Conservation (phyloP, 2,329 filamentous ascomycete species). For the Scedosporium minutisporum region DNA sequence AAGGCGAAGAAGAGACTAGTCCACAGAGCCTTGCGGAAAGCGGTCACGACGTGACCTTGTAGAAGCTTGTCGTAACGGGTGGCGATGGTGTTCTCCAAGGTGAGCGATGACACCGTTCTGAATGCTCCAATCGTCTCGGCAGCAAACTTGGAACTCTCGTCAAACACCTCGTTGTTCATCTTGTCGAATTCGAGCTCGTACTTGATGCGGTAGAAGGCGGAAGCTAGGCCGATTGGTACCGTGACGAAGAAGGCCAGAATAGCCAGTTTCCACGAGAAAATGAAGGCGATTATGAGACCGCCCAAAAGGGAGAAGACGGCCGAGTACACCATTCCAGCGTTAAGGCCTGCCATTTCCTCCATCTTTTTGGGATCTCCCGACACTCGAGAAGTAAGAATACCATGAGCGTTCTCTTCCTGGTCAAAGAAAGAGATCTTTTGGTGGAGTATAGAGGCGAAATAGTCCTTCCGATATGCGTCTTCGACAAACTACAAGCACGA, state of each 20-base stretch:
- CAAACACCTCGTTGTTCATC: constrained; percentile 59
- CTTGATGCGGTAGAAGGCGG: constrained; percentile 41
- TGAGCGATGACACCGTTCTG: constrained; percentile 60
- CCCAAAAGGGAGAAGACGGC: constrained; percentile 58
- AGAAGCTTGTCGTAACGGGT: constrained; percentile 52
- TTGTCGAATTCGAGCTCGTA: constrained; percentile 59
- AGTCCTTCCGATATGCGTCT: constrained; percentile 47
- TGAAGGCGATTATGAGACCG: constrained; percentile 56
- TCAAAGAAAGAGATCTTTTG: constrained; percentile 55
- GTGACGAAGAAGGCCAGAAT: constrained; percentile 56
- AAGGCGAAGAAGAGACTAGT: constrained; percentile 58
- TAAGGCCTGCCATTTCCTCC: constrained; percentile 52
- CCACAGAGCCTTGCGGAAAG: constrained; percentile 52
- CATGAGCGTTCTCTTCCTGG: constrained; percentile 47
- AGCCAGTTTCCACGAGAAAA: constrained; percentile 68
- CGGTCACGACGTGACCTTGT: constrained; percentile 44
- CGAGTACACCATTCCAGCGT: constrained; percentile 49
- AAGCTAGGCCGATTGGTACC: constrained; percentile 36
- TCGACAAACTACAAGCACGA: constrained; percentile 26
- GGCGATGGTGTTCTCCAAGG: constrained; percentile 57
- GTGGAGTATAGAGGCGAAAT: constrained; percentile 49
- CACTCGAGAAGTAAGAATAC: constrained; percentile 47
- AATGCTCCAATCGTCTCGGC: constrained; percentile 66
- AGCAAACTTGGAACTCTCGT: constrained; percentile 64
- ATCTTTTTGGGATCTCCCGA: constrained; percentile 48